phyloP scores from a whole-genome alignment of 345 rosid genomes.

The Murraya paniculata region DNA sequence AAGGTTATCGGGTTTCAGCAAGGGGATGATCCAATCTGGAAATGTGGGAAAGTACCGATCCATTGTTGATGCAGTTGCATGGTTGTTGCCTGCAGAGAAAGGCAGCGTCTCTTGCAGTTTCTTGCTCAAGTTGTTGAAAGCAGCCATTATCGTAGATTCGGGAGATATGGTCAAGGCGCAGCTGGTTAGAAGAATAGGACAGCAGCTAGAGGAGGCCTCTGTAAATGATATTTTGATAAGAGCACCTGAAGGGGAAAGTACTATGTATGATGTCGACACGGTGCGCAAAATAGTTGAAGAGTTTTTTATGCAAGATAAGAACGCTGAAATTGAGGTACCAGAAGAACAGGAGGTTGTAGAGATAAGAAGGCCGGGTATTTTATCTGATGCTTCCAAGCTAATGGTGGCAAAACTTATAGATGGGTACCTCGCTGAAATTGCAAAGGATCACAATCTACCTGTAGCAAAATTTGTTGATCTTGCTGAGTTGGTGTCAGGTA shows the following conservation, averaged over 20 bases:
- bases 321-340: conserved; percentile 38
- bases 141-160: conserved; percentile 49
- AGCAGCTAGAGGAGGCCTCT: conserved; percentile 79
- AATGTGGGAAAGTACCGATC: conserved; percentile 50
- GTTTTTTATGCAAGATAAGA: conserved; percentile 55
- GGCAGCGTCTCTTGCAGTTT: conserved; percentile 73
- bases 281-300: conserved; percentile 57
- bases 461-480: conserved; percentile 55
- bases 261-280: conserved; percentile 57
- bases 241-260: conserved; percentile 46
- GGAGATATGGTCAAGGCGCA: conserved; percentile 46
- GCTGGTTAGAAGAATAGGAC: conserved; percentile 58
- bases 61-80: conserved; percentile 52
- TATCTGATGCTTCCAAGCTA: conserved; percentile 80
- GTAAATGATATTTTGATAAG: conserved; percentile 59
- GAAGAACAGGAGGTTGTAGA: conserved; percentile 42
- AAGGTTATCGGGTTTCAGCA: conserved; percentile 65
- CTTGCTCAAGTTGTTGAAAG: conserved; percentile 75
- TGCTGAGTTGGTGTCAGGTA: conserved; percentile 58
- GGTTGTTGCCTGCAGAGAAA: conserved; percentile 64
- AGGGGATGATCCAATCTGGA: conserved; percentile 50
- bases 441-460: conserved; percentile 66
- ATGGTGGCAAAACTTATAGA: conserved; percentile 80
- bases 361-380: conserved; percentile 45
- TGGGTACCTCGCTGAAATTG: conserved; percentile 72